Evolutionary conservation across 129 eudicot genomes (phyloP).

Genomic region (Flaveria bidentis): DNA sequence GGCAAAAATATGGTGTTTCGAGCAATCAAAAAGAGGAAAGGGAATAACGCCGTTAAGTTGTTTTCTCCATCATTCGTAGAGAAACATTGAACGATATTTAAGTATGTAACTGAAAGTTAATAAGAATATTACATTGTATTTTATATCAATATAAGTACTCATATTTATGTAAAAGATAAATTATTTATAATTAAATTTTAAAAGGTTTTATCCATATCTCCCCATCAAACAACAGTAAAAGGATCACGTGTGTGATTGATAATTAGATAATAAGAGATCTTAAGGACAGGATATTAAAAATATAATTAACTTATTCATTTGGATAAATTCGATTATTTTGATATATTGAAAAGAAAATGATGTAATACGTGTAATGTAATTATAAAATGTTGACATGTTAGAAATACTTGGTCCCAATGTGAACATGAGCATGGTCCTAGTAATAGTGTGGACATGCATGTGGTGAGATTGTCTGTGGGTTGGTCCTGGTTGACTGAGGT

Average conservation of each 20-base stretch:
- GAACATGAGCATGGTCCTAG: not conserved
- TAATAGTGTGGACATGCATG: not conserved
- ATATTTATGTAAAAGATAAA: not conserved
- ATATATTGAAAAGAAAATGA: not conserved
- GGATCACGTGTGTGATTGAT: not conserved
- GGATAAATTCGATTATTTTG: not conserved
- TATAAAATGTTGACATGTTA: too few species aligned
- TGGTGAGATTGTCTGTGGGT: not conserved
- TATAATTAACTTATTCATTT: not conserved
- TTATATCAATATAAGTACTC: not conserved
- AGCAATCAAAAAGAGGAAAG: not conserved
- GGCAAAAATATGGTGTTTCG: conserved; percentile 16
- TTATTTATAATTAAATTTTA: not conserved
- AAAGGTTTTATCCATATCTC: not conserved
- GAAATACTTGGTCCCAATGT: not conserved
- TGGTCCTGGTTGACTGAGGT: not conserved
- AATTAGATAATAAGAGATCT: not conserved
- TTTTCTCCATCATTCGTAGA: conserved; percentile 24
- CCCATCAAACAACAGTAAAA: not conserved
- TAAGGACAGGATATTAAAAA: not conserved
- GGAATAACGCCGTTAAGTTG: conserved; percentile 14
- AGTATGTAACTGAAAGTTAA: not conserved
- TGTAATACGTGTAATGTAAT: not conserved
- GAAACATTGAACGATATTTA: not conserved
- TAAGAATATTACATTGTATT: too few species aligned